Evolutionary conservation across 352 stramenopile species (phyloP).

Genomic region (Phytophthora sp.): DNA sequence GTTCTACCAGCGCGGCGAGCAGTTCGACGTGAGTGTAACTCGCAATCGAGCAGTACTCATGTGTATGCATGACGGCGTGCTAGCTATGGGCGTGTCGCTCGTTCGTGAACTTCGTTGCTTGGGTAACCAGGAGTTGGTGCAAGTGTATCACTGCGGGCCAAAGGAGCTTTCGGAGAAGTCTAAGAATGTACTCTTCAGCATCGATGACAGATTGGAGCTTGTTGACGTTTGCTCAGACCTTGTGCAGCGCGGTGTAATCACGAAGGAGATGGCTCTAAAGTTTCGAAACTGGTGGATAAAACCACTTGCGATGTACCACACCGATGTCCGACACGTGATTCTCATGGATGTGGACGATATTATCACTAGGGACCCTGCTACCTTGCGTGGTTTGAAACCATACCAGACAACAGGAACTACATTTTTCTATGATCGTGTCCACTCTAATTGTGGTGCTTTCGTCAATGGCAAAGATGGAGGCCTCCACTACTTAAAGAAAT

Average conservation of each 20-base stretch:
- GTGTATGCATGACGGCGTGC: not conserved
- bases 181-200: not conserved
- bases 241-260: not conserved
- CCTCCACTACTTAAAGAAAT: not conserved
- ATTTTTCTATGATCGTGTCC: not conserved
- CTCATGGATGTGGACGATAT: constrained; percentile 1
- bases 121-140: not conserved
- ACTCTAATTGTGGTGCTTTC: not conserved
- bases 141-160: not conserved
- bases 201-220: not conserved
- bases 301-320: not conserved
- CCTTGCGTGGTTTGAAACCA: not conserved
- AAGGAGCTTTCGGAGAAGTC: not conserved
- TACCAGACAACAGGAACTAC: not conserved
- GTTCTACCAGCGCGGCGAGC: not conserved
- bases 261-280: not conserved
- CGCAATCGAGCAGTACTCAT: not conserved
- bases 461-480: not conserved
- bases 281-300: not conserved
- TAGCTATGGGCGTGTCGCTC: not conserved
- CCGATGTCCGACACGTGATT: not conserved
- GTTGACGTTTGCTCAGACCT: not conserved
- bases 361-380: not conserved
- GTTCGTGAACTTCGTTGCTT: not conserved
- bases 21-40: not conserved